Conservation (phyloP, 257 asterid species). For the Eucommia ulmoides region DNA sequence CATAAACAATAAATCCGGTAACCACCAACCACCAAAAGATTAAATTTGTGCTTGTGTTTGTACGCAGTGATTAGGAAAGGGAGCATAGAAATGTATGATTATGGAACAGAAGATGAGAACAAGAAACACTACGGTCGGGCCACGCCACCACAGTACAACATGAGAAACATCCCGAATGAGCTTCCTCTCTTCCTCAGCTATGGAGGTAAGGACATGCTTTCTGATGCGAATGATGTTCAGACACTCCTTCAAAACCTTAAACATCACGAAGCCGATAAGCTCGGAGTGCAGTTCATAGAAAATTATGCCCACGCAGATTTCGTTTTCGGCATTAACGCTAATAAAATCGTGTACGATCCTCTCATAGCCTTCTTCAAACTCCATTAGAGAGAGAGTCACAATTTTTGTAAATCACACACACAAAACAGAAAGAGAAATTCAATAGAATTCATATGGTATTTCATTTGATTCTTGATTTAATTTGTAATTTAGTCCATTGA, state of each 20-base stretch:
- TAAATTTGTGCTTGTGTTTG: no score
- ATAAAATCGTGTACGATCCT: constrained; percentile 32
- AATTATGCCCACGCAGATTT: constrained; percentile 51
- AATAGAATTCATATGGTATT: no score
- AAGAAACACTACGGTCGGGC: constrained; percentile 31
- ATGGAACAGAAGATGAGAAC: constrained; percentile 26
- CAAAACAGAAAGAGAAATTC: no score
- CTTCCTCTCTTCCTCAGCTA: constrained; percentile 41
- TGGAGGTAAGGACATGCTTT: constrained; percentile 40
- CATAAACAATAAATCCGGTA: no score
- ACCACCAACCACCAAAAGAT: no score
- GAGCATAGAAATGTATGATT: constrained; percentile 33
- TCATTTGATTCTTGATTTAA: no score
- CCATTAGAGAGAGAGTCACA: no score
- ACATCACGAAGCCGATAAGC: constrained; percentile 29
- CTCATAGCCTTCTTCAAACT: constrained; percentile 32
- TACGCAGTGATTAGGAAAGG: constrained; percentile 12
- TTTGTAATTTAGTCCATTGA: no score
- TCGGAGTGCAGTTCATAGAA: constrained; percentile 24
- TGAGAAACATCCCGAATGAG: constrained; percentile 28
- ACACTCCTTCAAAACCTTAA: constrained; percentile 22
- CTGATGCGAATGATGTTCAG: constrained; percentile 41
- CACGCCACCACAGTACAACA: constrained; percentile 42
- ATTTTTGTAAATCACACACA: no score
- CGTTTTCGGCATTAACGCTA: constrained; percentile 34